Percentiles rank a stretch among this genome's conserved stretches.
Conservation (phyloP, 768 basidiomycete genomes). For the Pleurotus djamor region DNA sequence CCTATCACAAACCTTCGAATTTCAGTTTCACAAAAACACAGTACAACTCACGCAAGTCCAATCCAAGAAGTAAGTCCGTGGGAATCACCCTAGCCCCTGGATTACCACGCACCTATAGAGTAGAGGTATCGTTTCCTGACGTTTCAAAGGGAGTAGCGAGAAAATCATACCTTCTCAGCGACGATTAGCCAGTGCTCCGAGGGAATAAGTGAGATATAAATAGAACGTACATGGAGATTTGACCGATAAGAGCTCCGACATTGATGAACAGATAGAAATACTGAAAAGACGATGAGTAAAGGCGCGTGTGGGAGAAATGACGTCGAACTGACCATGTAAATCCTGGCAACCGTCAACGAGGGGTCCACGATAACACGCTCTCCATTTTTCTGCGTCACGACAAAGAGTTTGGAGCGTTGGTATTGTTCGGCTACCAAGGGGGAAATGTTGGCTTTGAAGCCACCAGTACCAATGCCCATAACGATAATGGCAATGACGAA, state of each 20-base stretch:
- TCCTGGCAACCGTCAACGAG: slow-evolving; percentile 57
- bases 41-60: too few species aligned
- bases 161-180: slow-evolving; percentile 47
- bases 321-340: slow-evolving; percentile 60
- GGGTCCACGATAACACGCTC: slow-evolving; percentile 80
- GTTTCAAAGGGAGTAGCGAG: neutral
- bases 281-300: slow-evolving; percentile 18
- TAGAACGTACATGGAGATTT: slow-evolving; percentile 50
- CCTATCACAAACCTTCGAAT: too few species aligned
- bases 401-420: slow-evolving; percentile 49
- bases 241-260: slow-evolving; percentile 66
- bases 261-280: slow-evolving; percentile 77
- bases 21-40: too few species aligned
- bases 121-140: slow-evolving; percentile 13
- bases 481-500: slow-evolving; percentile 63
- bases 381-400: slow-evolving; percentile 47
- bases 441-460: slow-evolving; percentile 78
- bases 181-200: slow-evolving; percentile 2
- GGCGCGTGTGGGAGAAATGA: neutral
- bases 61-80: too few species aligned
- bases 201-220: neutral
- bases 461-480: slow-evolving; percentile 60
- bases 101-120: too few species aligned
- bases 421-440: slow-evolving; percentile 82
- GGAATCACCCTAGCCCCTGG: too few species aligned